Evolutionary conservation across 2,329 filamentous ascomycete species (phyloP).

Genomic region (Aspergillus neotritici): DNA sequence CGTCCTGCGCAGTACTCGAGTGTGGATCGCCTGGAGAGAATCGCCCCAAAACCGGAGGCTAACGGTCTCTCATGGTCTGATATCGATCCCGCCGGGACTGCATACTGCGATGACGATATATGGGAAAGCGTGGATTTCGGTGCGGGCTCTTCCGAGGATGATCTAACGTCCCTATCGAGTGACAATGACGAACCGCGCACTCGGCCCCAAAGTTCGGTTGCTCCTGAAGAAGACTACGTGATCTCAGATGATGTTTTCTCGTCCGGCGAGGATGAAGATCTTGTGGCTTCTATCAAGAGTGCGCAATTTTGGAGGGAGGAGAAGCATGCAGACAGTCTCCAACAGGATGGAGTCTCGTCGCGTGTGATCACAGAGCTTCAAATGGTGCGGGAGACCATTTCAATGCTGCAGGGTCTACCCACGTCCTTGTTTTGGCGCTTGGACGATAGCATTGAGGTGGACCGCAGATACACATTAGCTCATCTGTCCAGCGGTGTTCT

Average conservation of each 20-base stretch:
- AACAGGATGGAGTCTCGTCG: slow-evolving; percentile 17
- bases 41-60: slow-evolving; percentile 45
- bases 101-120: slow-evolving; percentile 47
- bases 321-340: slow-evolving; percentile 11
- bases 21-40: slow-evolving; percentile 56
- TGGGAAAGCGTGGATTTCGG: slow-evolving; percentile 39
- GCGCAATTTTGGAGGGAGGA: slow-evolving; percentile 46
- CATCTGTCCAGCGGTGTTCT: slow-evolving; percentile 31
- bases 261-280: slow-evolving; percentile 24
- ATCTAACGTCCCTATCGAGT: slow-evolving; percentile 30
- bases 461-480: slow-evolving; percentile 31
- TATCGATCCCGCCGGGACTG: slow-evolving; percentile 69
- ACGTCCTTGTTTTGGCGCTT: slow-evolving; percentile 61
- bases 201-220: slow-evolving; percentile 22
- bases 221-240: slow-evolving; percentile 28
- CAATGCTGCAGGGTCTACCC: slow-evolving; percentile 75
- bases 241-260: slow-evolving; percentile 31
- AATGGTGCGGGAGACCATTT: slow-evolving; percentile 68
- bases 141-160: slow-evolving; percentile 36
- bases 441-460: slow-evolving; percentile 31
- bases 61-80: slow-evolving; percentile 68
- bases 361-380: slow-evolving; percentile 62
- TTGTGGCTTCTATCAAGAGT: slow-evolving; percentile 37
- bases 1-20: slow-evolving; percentile 66
- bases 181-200: slow-evolving; percentile 24